Evolutionary conservation across 345 rosid species (phyloP), one percentile per base, ranked within the genome.

Genomic region (Acer campestre): DNA sequence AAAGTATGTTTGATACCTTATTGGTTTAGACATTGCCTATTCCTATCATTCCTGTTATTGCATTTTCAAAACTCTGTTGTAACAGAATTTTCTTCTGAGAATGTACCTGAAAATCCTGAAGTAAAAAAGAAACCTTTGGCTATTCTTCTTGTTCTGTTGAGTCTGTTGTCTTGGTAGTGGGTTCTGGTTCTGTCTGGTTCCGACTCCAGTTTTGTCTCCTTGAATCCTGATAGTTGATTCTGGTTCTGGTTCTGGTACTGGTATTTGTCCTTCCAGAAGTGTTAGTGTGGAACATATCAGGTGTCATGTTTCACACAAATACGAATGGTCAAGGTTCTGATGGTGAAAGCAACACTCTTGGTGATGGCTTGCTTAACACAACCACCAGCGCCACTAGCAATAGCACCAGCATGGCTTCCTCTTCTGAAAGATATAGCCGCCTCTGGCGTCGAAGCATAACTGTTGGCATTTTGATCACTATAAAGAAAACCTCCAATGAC

Each of bases 371-470:
- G 48, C 20, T 62, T 4, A 12, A n/a, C 63, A 22, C 75, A 4
- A 31, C 10, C 68, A 7, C 38, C 29, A 13, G 7, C 75, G n/a
- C 29, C 51, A 35, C n/a, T 13, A 2, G 55, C 55, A 49, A 12
- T 12, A 49, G 55, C 14, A 11, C 4, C 55, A 13, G 55, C 55
- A 49, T 49, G 55, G 58, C 56, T 6, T 23, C 67, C 38, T 56
- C 61, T 2, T 27, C 74, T 44, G 64, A 1, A 25, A 80, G 62
- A 25, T 77, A 80, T 38, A 25, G 9, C 35, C 68, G 77, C 10
- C 61, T 72, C 27, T 80, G 83, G 83, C 77, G 80, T 12, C 64
- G 77, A 10, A 22, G 1, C 61, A 25, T 67, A n/a, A 6, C 18
- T 18, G 68, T 72, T 29, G n/a, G 77, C 4, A 1, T 71, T 16